Base-by-base conservation (phyloP, 352 stramenopile genomes). In the Phytophthora melonis region DNA sequence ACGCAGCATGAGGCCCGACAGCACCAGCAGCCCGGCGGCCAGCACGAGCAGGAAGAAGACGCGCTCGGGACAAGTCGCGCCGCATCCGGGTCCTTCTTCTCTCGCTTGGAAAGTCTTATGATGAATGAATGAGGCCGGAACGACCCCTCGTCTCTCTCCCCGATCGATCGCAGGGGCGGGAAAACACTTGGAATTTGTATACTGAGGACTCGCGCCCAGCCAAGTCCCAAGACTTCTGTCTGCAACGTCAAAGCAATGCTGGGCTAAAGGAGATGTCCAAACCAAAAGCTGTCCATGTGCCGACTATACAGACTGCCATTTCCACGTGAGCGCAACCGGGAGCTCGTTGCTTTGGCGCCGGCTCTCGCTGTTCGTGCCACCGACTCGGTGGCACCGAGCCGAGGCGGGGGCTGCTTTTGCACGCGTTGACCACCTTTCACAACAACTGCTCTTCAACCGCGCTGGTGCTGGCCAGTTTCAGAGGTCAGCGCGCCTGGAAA, bases 1-100 rank as follows among this genome's bases (percentile, higher is more conserved):
- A 43, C 80, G 84, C 39, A 93, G 78, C 84, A 91, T 88, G 13
- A 86, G 78, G 41, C 76, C 66, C 14, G 86, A 93, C 14, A 91
- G 64, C 58, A 93, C 66, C 53, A 93, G 71, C 70, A 92, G 63
- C 56, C 80, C 78, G 30, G 78, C 76, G 32, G 79, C 66, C 41
- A 92, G 68, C 59, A 88, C 74, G 32, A 87, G 54, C 34, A 87
- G 55, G 65, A 91, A 86, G 60, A 93, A 77, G 30, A 91, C 36
- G 34, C 84, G 83, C 72, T 91, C 82, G 63, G 13, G 77, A 75
- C 19, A 81, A 30, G 50, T 84, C 74, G 27, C 78, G 80, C 67
- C 71, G 69, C 80, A 71, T 68, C 36, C 52, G 56, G 52, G 25
- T 45, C 2, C 23, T 2, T 53, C 53, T 39, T 55, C 36, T 57